Percentiles rank a stretch among this genome's conserved stretches.
Conservation (phyloP, 345 rosid genomes). For the Acer negundo region DNA sequence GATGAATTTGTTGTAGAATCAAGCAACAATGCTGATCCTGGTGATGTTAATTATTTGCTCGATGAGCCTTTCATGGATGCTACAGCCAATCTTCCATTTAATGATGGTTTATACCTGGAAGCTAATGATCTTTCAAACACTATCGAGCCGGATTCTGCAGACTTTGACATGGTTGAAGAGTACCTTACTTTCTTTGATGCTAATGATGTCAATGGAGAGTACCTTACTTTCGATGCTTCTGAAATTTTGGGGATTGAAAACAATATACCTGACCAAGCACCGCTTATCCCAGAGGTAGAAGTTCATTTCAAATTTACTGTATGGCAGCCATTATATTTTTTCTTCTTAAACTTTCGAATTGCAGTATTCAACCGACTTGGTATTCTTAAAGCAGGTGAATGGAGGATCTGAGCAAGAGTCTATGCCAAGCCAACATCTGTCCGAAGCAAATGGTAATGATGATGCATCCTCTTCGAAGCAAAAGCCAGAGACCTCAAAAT, state of each 20-base stretch:
- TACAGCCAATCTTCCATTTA: conserved; percentile 33
- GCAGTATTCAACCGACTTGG: conserved; percentile 11
- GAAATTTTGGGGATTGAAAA: conserved; percentile 39
- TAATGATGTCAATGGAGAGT: conserved; percentile 39
- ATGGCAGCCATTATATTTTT: too few species aligned
- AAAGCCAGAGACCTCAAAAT: conserved; percentile 41
- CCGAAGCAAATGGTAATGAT: conserved; percentile 34
- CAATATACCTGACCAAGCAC: conserved; percentile 28
- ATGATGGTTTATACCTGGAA: conserved; percentile 60
- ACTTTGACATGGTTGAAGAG: conserved; percentile 61
- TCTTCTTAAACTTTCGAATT: conserved; percentile 5
- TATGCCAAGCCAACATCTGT: conserved; percentile 32
- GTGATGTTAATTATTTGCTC: conserved; percentile 34
- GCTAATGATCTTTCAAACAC: conserved; percentile 65
- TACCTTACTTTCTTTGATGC: conserved; percentile 71
- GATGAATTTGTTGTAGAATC: conserved; percentile 44
- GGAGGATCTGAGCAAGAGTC: conserved; percentile 44
- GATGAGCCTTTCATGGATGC: conserved; percentile 55
- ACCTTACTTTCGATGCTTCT: conserved; percentile 58
- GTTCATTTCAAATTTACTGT: not conserved
- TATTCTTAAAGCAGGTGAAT: conserved; percentile 37
- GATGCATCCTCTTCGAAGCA: conserved; percentile 63
- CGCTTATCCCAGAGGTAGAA: conserved; percentile 40
- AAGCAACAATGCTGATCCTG: conserved; percentile 35
- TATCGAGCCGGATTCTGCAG: conserved; percentile 39